Conservation (phyloP, 768 basidiomycete species). For the Nidularia sp. region DNA sequence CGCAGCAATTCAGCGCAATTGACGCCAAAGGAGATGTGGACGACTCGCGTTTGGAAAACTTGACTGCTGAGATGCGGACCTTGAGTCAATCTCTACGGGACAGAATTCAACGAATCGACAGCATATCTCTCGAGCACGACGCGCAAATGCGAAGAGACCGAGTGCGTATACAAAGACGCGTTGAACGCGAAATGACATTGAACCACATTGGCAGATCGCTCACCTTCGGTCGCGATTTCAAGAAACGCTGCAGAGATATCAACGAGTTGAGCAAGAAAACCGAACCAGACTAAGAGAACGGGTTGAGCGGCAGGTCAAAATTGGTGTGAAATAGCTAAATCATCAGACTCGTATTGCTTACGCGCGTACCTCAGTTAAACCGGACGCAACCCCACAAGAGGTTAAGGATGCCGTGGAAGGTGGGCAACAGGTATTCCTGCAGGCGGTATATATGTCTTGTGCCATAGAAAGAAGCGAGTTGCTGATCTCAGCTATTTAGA, state of each 20-base stretch:
- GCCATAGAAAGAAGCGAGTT: not conserved
- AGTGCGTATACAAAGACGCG: constrained; percentile 12
- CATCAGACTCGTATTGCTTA: not conserved
- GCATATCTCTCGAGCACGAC: constrained; percentile 21
- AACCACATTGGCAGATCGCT: constrained; percentile 36
- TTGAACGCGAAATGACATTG: not conserved
- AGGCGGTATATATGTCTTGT: constrained; percentile 45
- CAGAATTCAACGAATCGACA: constrained; percentile 54
- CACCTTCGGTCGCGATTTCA: constrained; percentile 66
- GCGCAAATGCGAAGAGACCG: constrained; percentile 33
- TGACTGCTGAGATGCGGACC: constrained; percentile 56
- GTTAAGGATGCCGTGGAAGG: constrained; percentile 67
- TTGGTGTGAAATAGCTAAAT: constrained; percentile 39
- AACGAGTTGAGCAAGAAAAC: constrained; percentile 69
- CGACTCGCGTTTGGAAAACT: constrained; percentile 43
- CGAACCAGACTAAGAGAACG: constrained; percentile 60
- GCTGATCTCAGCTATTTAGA: not conserved
- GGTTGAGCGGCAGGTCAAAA: constrained; percentile 73
- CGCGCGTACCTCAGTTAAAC: constrained; percentile 55
- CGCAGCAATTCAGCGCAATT: constrained; percentile 31
- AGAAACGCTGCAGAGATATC: constrained; percentile 76
- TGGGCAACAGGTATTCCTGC: constrained; percentile 70
- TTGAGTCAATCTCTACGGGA: constrained; percentile 55
- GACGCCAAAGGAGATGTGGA: constrained; percentile 22
- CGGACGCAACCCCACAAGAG: constrained; percentile 81